A percentile compares a stretch with the other conserved stretches of the same genome.
Conservation (phyloP, 164 flowering plant genomes). For the Magnolia officinalis region DNA sequence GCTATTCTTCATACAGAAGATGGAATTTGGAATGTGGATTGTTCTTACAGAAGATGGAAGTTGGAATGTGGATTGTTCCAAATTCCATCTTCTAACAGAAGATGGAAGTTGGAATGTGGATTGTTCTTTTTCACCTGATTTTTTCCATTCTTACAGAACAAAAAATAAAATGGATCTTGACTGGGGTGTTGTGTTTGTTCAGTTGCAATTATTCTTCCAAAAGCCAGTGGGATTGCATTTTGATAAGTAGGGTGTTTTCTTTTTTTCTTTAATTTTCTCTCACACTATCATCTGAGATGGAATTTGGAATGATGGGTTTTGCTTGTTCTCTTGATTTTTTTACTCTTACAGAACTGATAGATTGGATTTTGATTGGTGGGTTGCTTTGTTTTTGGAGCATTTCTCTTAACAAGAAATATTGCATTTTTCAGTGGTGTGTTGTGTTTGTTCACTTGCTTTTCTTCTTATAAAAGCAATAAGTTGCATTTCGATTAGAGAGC, state of each 20-base stretch:
- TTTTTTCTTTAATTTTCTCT: not conserved
- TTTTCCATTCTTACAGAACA: no score
- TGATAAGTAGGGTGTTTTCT: not conserved
- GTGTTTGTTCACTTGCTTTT: not conserved
- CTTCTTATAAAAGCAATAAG: not conserved
- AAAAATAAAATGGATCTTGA: not conserved
- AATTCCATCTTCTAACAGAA: no score
- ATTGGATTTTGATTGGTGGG: not conserved
- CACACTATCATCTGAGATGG: no score
- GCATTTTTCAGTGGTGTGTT: slow-evolving; percentile 1
- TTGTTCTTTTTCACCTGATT: no score
- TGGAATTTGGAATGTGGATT: no score
- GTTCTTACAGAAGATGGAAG: no score
- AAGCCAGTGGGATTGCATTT: not conserved
- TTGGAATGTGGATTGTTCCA: no score
- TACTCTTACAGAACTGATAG: not conserved
- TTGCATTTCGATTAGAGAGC: not conserved
- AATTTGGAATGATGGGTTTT: not conserved
- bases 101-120: no score
- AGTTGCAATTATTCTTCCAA: no score
- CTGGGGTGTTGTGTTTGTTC: not conserved
- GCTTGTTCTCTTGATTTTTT: no score
- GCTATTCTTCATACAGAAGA: no score
- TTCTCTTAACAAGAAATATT: not conserved
- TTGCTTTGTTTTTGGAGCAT: not conserved